Percentiles rank a stretch among this genome's conserved stretches.
These are phyloP conservation scores for Marasmius oreades DNA, from an alignment of 1,284 basidiomycete genomes.

Conservation along the genomic window DNA sequence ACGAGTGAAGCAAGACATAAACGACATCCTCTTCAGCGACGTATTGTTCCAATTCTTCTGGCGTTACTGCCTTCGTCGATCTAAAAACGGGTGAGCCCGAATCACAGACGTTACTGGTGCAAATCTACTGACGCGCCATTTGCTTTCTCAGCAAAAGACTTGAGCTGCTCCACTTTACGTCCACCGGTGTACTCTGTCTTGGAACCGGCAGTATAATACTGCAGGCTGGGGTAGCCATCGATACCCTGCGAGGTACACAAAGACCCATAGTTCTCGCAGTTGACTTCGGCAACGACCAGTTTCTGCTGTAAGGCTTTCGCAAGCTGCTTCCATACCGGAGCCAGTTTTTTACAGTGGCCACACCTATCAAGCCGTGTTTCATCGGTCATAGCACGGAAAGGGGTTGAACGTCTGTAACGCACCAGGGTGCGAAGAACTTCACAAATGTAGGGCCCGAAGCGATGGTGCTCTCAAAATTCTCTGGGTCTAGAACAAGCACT, in stretches of 20 bases:
- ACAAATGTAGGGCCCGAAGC: constrained; percentile 70
- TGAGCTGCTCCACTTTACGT: constrained; percentile 66
- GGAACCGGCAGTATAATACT: constrained; percentile 50
- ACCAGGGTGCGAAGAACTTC: constrained; percentile 93
- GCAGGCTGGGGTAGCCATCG: constrained; percentile 76
- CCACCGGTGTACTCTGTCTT: constrained; percentile 71
- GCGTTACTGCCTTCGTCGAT: constrained; percentile 42
- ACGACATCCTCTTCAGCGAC: constrained; percentile 59
- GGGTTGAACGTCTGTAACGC: constrained; percentile 16
- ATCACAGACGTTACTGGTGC: neutral
- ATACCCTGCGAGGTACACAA: constrained; percentile 69
- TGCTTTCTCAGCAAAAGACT: constrained; percentile 70
- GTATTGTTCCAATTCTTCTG: constrained; percentile 49
- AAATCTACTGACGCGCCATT: constrained; percentile 49
- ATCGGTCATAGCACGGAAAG: neutral
- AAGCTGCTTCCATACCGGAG: constrained; percentile 75
- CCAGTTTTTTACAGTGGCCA: constrained; percentile 89
- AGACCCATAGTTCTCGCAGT: constrained; percentile 73
- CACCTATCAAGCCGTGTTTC: constrained; percentile 45
- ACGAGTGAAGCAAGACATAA: constrained; percentile 71
- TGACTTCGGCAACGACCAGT: constrained; percentile 77
- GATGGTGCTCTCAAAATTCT: constrained; percentile 48
- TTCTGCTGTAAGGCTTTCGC: constrained; percentile 65
- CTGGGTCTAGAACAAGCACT: constrained; percentile 51
- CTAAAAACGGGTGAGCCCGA: constrained; percentile 21